These are phyloP conservation scores for Mercurialis annua DNA, from an alignment of 345 rosid species.

Conservation along the genomic window DNA sequence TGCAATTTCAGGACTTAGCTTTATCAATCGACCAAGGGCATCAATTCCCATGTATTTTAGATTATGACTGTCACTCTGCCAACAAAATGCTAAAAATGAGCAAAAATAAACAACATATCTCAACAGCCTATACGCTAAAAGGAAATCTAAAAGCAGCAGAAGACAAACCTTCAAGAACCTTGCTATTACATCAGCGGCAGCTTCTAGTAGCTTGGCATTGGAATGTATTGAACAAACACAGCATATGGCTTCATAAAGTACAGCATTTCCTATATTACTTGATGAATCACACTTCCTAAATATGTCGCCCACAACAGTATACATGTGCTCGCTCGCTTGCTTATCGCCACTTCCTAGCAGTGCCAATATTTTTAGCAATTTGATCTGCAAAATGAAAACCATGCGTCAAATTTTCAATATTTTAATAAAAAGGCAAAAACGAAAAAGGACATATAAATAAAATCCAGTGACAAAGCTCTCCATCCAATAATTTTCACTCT, in stretches of 20 bases:
- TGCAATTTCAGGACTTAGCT: constrained; percentile 85
- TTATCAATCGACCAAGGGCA: constrained; percentile 89
- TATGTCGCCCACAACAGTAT: constrained; percentile 85
- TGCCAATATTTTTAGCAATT: constrained; percentile 84
- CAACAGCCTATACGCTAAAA: constrained; percentile 5
- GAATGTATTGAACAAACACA: constrained; percentile 88
- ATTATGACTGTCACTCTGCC: constrained; percentile 96
- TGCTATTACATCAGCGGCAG: constrained; percentile 85
- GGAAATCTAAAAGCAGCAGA: constrained; percentile 10
- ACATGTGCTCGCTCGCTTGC: constrained; percentile 91
- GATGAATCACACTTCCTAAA: constrained; percentile 83
- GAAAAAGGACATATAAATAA: background rate
- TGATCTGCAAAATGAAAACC: constrained; percentile 58
- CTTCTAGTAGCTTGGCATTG: constrained; percentile 75
- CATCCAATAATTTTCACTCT: background rate
- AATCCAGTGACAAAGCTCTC: background rate
- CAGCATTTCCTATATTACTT: constrained; percentile 92
- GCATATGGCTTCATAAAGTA: constrained; percentile 83
- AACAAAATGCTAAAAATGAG: constrained; percentile 23
- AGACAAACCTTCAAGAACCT: constrained; percentile 79
- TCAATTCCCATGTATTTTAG: constrained; percentile 95
- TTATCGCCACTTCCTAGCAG: constrained; percentile 95
- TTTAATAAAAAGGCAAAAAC: background rate
- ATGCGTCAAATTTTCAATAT: background rate
- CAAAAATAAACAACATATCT: constrained; percentile 3